Conservation (phyloP, 2,329 filamentous ascomycete genomes). For the Thelonectria discophora region DNA sequence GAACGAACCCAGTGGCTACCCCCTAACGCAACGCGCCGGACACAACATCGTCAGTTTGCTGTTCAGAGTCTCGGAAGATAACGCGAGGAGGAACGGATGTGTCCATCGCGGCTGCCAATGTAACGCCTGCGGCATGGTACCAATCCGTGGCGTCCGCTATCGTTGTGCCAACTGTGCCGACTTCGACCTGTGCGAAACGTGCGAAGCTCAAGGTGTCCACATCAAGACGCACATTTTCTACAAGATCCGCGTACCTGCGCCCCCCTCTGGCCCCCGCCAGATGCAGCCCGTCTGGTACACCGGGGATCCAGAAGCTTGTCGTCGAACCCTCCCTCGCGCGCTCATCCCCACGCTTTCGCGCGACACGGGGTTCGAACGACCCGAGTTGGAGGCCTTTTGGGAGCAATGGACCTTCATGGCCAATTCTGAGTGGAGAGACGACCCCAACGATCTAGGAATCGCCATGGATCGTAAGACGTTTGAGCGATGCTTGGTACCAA, state of each 20-base stretch:
- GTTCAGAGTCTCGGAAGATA: slow-evolving; percentile 93
- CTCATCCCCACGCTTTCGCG: slow-evolving; percentile 74
- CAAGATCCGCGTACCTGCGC: slow-evolving; percentile 90
- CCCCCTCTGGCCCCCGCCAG: slow-evolving; percentile 82
- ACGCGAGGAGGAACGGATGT: slow-evolving; percentile 86
- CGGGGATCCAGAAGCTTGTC: slow-evolving; percentile 79
- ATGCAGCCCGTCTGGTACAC: slow-evolving; percentile 88
- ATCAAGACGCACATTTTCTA: slow-evolving; percentile 95
- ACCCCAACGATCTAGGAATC: slow-evolving; percentile 78
- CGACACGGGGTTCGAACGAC: slow-evolving; percentile 82
- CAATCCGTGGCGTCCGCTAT: slow-evolving; percentile 92
- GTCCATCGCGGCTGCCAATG: slow-evolving; percentile 93
- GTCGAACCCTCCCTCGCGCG: slow-evolving; percentile 70
- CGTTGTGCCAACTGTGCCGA: slow-evolving; percentile 96
- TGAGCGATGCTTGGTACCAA: slow-evolving; percentile 87
- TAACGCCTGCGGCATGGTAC: slow-evolving; percentile 86
- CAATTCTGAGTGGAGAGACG: slow-evolving; percentile 82
- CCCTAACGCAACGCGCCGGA: slow-evolving; percentile 63
- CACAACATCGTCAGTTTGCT: slow-evolving; percentile 86
- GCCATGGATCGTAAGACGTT: slow-evolving; percentile 95
- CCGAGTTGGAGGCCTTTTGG: slow-evolving; percentile 92
- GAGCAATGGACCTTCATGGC: slow-evolving; percentile 97
- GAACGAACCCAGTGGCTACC: slow-evolving; percentile 54
- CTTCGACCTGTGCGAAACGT: slow-evolving; percentile 94
- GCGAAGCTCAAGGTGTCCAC: slow-evolving; percentile 81